Evolutionary conservation across 345 rosid genomes (phyloP).

Genomic region (Excoecaria agallocha): DNA sequence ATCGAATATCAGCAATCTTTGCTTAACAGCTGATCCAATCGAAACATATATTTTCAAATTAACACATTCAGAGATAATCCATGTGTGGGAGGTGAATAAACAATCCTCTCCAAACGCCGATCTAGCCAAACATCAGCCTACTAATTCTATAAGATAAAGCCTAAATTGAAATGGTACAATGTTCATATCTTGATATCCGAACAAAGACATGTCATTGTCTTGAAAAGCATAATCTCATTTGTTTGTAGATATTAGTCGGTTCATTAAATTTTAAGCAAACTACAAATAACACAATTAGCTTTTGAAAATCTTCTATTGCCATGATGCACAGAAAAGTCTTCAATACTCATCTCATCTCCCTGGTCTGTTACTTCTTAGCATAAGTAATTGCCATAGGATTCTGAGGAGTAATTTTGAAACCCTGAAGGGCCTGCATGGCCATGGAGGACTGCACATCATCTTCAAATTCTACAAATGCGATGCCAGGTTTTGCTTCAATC

Average conservation of each 20-base stretch:
- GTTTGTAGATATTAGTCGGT: background rate
- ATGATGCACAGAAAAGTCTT: slow-evolving; percentile 1
- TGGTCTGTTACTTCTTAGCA: slow-evolving; percentile 67
- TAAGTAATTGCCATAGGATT: slow-evolving; percentile 77
- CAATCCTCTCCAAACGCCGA: no score
- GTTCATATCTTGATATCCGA: no score
- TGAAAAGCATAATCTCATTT: background rate
- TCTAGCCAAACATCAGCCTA: no score
- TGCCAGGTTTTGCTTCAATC: slow-evolving; percentile 91
- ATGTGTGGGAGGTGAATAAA: no score
- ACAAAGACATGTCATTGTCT: no score
- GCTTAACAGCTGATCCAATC: no score
- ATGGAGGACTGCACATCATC: slow-evolving; percentile 77
- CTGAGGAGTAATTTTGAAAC: slow-evolving; percentile 83
- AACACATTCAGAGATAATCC: no score
- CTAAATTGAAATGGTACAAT: no score
- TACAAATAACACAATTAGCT: background rate
- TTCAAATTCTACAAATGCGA: slow-evolving; percentile 88
- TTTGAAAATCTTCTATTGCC: slow-evolving; percentile 4
- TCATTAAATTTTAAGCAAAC: background rate
- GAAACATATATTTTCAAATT: no score
- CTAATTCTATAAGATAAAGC: no score
- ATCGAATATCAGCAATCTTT: no score
- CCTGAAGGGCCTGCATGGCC: slow-evolving; percentile 91
- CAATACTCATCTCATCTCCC: slow-evolving; percentile 3